Conservation (phyloP, 2,329 filamentous ascomycete species). For the Fusarium multiceps region DNA sequence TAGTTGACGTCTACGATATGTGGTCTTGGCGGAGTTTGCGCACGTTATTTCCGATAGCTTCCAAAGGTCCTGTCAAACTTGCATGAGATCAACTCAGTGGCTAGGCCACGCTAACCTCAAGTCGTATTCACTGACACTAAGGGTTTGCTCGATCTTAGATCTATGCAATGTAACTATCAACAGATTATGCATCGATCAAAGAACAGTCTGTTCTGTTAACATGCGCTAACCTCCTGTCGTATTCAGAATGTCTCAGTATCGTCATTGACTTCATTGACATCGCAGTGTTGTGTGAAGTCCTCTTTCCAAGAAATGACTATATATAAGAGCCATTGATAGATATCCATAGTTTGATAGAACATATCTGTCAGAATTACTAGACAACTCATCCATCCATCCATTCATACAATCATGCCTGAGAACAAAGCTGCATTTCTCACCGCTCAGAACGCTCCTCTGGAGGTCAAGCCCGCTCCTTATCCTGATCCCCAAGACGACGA, state of each 20-base stretch:
- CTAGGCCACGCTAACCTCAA: neutral
- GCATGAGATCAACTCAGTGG: neutral
- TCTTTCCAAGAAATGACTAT: neutral
- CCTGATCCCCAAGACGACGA: neutral
- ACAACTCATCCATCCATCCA: neutral
- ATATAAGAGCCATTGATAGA: neutral
- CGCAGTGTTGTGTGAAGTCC: neutral
- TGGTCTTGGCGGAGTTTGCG: constrained; percentile 10
- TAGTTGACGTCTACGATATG: neutral
- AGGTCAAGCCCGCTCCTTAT: neutral
- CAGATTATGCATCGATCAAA: too few relatives aligned
- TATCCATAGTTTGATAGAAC: neutral
- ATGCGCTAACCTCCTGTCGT: constrained; percentile 15
- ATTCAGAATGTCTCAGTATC: neutral
- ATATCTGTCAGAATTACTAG: fast-evolving
- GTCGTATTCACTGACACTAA: neutral
- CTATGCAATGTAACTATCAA: neutral
- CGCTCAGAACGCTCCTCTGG: constrained; percentile 1
- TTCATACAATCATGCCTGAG: neutral
- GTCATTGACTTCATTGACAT: neutral
- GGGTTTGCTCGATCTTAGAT: too few relatives aligned
- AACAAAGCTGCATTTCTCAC: constrained; percentile 16
- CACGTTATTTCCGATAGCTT: constrained; percentile 9
- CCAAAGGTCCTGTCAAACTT: neutral
- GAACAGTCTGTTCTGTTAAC: neutral